Evolutionary conservation across 116 monocot genomes (phyloP).

Genomic region (Thalassia testudinum): DNA sequence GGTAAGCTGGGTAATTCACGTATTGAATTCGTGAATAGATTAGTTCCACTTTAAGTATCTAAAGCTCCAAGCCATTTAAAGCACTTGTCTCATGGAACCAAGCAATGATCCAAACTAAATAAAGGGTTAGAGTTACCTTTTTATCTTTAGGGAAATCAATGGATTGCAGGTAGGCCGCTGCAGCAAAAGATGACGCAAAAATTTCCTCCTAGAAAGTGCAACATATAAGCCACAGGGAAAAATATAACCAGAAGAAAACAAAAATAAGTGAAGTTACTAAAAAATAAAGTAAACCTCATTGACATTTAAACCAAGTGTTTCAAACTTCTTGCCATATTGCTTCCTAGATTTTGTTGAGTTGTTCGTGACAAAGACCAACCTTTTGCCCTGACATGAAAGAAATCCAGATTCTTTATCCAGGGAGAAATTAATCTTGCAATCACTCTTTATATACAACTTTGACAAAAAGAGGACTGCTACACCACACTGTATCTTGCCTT

Average conservation of each 20-base stretch:
- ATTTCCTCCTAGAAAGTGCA: conserved; percentile 65
- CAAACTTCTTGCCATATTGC: conserved; percentile 97
- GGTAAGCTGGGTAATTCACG: too few species aligned
- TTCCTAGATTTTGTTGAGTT: conserved; percentile 96
- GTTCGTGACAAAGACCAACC: conserved; percentile 91
- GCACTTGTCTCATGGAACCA: too few species aligned
- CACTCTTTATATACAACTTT: not conserved
- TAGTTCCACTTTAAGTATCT: too few species aligned
- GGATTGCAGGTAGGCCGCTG: conserved; percentile 88
- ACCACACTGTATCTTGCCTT: conserved; percentile 15
- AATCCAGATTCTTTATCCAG: not conserved
- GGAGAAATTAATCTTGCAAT: not conserved
- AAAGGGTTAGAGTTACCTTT: too few species aligned
- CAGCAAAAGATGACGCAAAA: conserved; percentile 97
- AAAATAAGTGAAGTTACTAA: not conserved
- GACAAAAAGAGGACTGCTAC: not conserved
- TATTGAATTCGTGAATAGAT: too few species aligned
- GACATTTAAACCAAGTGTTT: conserved; percentile 78
- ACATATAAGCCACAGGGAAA: conserved; percentile 1
- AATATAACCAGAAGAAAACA: not conserved
- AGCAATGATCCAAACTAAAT: too few species aligned
- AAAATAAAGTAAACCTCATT: conserved; percentile 35
- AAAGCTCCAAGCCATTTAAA: too few species aligned
- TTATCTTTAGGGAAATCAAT: conserved; percentile 92
- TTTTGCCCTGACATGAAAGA: conserved; percentile 50